Evolutionary conservation across 164 flowering plant species (phyloP).

Genomic region (Warburgia ugandensis): DNA sequence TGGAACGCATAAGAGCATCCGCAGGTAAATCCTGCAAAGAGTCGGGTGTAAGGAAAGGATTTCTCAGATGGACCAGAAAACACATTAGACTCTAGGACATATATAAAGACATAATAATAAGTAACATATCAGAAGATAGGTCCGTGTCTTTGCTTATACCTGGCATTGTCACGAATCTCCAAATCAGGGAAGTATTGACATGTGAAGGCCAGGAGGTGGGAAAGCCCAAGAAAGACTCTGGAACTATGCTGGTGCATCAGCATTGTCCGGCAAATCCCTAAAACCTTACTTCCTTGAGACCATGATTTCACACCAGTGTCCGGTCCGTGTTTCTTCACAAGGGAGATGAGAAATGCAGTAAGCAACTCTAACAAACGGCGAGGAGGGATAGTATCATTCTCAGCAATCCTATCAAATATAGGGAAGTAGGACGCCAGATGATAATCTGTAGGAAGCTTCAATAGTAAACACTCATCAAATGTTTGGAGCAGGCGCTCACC

Average conservation of each 20-base stretch:
- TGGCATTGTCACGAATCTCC: conserved; percentile 95
- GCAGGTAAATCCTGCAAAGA: conserved; percentile 71
- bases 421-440: conserved; percentile 68
- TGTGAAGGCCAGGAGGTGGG: conserved; percentile 69
- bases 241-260: conserved; percentile 75
- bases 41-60: too few relatives aligned
- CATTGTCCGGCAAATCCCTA: conserved; percentile 80
- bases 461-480: conserved; percentile 65
- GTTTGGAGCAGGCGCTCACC: conserved; percentile 80
- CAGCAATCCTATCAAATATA: conserved; percentile 72
- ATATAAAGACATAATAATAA: background rate
- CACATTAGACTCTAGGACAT: too few relatives aligned
- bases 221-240: conserved; percentile 57
- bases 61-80: background rate
- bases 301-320: conserved; percentile 69
- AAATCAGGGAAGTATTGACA: conserved; percentile 87
- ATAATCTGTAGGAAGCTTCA: conserved; percentile 45
- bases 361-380: conserved; percentile 58
- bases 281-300: conserved; percentile 86
- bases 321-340: conserved; percentile 66
- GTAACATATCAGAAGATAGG: background rate
- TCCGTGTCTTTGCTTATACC: conserved; percentile 31
- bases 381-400: conserved; percentile 64
- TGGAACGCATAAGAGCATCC: conserved; percentile 82
- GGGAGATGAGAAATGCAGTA: conserved; percentile 45